Base-by-base conservation (phyloP, 345 rosid species). In the Orychophragmus violaceus region DNA sequence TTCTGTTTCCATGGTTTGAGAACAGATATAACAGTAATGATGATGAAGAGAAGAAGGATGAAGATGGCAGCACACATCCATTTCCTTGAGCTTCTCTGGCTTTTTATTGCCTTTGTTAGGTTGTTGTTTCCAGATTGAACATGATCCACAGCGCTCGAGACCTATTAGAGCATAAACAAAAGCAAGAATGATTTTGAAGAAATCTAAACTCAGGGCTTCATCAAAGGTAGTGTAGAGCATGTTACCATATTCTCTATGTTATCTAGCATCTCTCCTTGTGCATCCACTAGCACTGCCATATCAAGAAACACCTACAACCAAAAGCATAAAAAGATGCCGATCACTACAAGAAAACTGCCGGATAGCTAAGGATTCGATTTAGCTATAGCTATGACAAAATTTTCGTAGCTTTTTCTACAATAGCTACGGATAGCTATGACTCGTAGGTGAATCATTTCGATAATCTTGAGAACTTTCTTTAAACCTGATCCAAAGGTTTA, bases 281-380 rank as follows among this genome's bases (percentile, higher is more conserved):
- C 90, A 54, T 95, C 93, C 42, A 91, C 97, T 78, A 95, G 66
- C 51, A 91, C 99, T 0, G 97, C 97, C 88, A 95, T 91, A 68
- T 95, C 97, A 49, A 91, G 76, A 79, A 89, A 95, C 71, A 89
- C 75, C 99, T 94, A 89, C 80, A 50, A 70, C 29, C 32, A 12
- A 2, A 23, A 46, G 42, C 49, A 56, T 24, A 33, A 19, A 30
- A n/a, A n/a, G n/a, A n/a, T n/a, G n/a, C n/a, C n/a, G n/a, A n/a
- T n/a, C n/a, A n/a, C n/a, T n/a, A n/a, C n/a, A n/a, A n/a, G n/a
- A n/a, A n/a, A n/a, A n/a, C n/a, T n/a, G n/a, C n/a, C n/a, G n/a
- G n/a, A n/a, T n/a, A n/a, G n/a, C n/a, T n/a, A n/a, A n/a, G n/a
- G n/a, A n/a, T n/a, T n/a, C n/a, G n/a, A n/a, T n/a, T n/a, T n/a